Conservation (phyloP, 106 monocot species). For the Acorus gramineus region DNA sequence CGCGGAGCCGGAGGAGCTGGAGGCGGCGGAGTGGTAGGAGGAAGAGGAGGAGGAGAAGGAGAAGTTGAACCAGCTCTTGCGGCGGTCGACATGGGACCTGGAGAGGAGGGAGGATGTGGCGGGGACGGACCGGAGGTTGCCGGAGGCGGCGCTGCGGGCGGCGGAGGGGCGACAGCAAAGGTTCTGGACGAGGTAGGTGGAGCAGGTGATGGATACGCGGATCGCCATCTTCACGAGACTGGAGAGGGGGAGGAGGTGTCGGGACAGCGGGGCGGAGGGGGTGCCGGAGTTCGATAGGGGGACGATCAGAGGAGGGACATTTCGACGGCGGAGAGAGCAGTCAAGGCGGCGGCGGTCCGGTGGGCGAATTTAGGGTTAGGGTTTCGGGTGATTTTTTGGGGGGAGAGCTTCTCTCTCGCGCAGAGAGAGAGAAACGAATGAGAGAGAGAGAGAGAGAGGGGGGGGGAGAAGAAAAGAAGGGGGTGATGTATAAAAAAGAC, state of each 20-base stretch:
- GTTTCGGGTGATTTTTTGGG: not conserved
- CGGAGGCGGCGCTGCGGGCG: conserved; percentile 21
- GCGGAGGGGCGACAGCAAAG: not conserved
- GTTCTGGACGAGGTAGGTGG: conserved; percentile 57
- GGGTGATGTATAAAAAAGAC: not conserved
- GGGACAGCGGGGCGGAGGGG: conserved; percentile 10
- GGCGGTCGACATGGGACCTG: conserved; percentile 17
- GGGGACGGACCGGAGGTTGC: conserved; percentile 9
- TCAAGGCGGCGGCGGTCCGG: not conserved
- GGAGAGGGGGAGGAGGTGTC: conserved; percentile 3
- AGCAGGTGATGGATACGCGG: conserved; percentile 62
- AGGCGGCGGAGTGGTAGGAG: too few species aligned
- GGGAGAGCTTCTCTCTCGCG: not conserved
- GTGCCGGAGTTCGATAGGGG: not conserved
- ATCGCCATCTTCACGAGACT: conserved; percentile 55
- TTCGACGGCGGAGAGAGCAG: conserved; percentile 1
- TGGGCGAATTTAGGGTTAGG: not conserved
- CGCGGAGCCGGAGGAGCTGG: too few species aligned
- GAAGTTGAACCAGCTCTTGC: not conserved
- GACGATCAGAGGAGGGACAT: conserved; percentile 9
- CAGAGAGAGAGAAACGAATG: not conserved
- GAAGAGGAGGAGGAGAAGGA: too few species aligned
- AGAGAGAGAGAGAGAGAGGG: not conserved
- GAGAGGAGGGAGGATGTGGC: not conserved
- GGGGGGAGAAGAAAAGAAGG: not conserved